Conservation (phyloP, 2,329 filamentous ascomycete genomes). For the Aschersonia sp. region DNA sequence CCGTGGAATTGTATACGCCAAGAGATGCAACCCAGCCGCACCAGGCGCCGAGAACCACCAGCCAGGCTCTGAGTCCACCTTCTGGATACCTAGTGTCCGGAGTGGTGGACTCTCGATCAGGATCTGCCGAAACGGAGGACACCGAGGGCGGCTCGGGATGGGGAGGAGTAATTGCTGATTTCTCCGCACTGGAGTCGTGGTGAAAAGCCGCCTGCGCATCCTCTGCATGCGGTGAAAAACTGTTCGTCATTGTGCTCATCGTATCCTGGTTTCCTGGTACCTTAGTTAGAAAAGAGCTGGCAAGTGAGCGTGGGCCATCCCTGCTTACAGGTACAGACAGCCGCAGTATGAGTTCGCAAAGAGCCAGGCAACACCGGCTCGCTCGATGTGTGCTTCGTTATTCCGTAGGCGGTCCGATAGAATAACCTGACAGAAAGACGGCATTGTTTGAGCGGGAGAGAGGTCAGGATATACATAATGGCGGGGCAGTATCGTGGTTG, state of each 20-base stretch:
- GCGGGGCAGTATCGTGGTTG: background rate
- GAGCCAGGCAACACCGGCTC: background rate
- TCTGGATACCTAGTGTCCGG: conserved; percentile 29
- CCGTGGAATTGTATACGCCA: conserved; percentile 48
- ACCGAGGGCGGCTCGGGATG: background rate
- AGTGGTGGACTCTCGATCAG: background rate
- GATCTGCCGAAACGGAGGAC: background rate
- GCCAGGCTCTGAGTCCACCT: conserved; percentile 48
- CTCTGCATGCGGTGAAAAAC: background rate
- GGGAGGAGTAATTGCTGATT: background rate
- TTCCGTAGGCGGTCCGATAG: background rate
- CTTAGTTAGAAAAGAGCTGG: background rate
- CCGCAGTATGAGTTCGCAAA: background rate
- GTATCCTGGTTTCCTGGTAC: background rate
- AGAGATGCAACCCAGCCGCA: conserved; percentile 44
- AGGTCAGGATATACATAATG: background rate
- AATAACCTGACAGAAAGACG: background rate
- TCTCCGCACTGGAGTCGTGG: background rate
- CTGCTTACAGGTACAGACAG: background rate
- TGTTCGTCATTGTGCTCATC: background rate
- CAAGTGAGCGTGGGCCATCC: background rate
- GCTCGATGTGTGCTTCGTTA: background rate
- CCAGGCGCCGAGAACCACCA: conserved; percentile 54
- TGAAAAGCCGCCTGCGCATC: background rate
- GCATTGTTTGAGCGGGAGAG: background rate